Base-by-base conservation (phyloP, 2,329 filamentous ascomycete genomes). In the Anthostomella pinea region DNA sequence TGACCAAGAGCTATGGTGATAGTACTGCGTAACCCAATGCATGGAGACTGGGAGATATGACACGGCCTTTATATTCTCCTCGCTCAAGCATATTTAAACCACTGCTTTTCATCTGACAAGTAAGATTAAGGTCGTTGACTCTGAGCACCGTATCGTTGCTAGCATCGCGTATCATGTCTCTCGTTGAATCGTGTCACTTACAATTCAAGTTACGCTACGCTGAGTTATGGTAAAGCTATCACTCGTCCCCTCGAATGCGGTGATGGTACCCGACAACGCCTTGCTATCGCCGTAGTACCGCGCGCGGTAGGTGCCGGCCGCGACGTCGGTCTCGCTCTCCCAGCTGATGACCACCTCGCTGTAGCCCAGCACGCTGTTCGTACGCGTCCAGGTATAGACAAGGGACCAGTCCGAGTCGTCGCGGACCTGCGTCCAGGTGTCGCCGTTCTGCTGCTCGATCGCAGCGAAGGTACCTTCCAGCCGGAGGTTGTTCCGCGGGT, bases 221-320 rank as follows among this genome's bases (percentile, higher is more conserved):
- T n/a, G n/a, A n/a, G n/a, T n/a, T n/a, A n/a, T n/a, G n/a, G n/a
- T n/a, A n/a, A n/a, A n/a, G n/a, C n/a, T n/a, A 30, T 69, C 68
- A 53, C 82, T 85, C 7, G 70, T 69, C 0, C 85, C 87, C 48
- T 85, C 77, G 66, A 95, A 93, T 3, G 75, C 60, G 24, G 67
- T 76, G 24, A 93, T 79, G 1, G 53, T 60, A 0, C 77, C 81
- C 2, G 71, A 56, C 8, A 81, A 51, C 5, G 69, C 69, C 74
- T 90, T 96, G 3, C 79, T 70, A 64, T 96, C 89, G 0, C 91
- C 91, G 63, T 82, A 91, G 57, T 96, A 97, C 65, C 72, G 78
- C 29, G 95, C 63, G 16, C 89, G 70, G 63, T 95, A 97, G 30
- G 74, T 78, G 0, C 90, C 90, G 1, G 61, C 63, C 41, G 71